A percentile compares a stretch with the other conserved stretches of the same genome.
phyloP scores from a whole-genome alignment of 2,329 filamentous ascomycete genomes.

The Blastomyces emzantsi region DNA sequence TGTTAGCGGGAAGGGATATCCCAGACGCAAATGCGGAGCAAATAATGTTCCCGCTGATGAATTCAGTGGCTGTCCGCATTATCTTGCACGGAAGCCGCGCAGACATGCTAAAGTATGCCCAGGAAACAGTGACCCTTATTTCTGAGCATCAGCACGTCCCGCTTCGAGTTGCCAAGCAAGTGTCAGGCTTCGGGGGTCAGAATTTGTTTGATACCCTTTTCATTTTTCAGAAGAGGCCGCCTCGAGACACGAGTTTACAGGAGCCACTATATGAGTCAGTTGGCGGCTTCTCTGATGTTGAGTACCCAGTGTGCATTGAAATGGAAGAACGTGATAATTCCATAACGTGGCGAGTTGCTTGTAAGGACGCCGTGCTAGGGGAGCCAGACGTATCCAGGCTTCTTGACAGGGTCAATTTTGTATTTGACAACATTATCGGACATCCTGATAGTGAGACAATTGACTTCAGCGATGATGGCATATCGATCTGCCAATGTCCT shows the following conservation, averaged over 20 bases:
- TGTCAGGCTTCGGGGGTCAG: constrained; percentile 38
- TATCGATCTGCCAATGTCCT: constrained; percentile 49
- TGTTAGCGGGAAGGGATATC: constrained; percentile 75
- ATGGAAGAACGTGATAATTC: constrained; percentile 53
- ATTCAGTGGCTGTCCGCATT: constrained; percentile 67
- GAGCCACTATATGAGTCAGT: constrained; percentile 52
- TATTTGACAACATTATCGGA: constrained; percentile 49
- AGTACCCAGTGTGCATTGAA: constrained; percentile 76
- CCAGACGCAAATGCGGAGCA: constrained; percentile 55
- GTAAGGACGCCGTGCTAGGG: constrained; percentile 50
- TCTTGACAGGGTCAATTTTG: constrained; percentile 50
- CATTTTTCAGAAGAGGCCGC: constrained; percentile 52
- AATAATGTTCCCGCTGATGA: constrained; percentile 83
- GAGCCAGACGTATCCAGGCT: constrained; percentile 41
- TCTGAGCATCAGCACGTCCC: constrained; percentile 69
- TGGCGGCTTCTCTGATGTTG: constrained; percentile 57
- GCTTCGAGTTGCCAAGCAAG: constrained; percentile 57
- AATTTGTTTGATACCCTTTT: constrained; percentile 57
- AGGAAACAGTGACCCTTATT: constrained; percentile 58
- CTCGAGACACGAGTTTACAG: constrained; percentile 21
- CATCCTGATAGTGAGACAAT: constrained; percentile 46
- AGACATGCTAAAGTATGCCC: constrained; percentile 63
- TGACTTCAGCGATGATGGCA: constrained; percentile 41
- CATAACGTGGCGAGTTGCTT: constrained; percentile 64
- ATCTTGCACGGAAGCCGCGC: constrained; percentile 59